Evolutionary conservation across 2,329 filamentous ascomycete species (phyloP), one percentile per base, ranked within the genome.

Genomic region (Pseudogymnoascus verrucosus): DNA sequence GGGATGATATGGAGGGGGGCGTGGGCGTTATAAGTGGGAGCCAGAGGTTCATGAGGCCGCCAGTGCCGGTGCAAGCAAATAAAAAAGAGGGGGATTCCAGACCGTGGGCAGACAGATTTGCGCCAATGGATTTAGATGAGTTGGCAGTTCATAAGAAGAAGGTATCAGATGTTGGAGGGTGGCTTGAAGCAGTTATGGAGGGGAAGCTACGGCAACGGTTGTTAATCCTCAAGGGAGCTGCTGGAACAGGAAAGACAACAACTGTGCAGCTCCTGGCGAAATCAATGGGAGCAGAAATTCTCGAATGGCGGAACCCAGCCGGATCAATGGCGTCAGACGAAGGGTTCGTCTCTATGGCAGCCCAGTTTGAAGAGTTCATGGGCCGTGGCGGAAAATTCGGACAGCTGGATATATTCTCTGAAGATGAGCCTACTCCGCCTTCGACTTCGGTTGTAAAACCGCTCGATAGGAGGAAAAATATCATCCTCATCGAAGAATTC

Each of bases 61-160:
- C 76, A 7, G 68, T 71, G 8, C 71, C 71, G 2, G 67, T 71
- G 19, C 70, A 69, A 14, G 61, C 71, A 10, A 67, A 68, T 6
- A 67, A 68, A 3, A 42, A 70, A 5, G 77, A 80, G 60, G 80
- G 84, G 37, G 88, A 91, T 68, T 76, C 80, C 60, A 83, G 89
- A 62, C 92, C 93, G 2, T 98, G 93, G 93, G 89, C 89, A 14
- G 93, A 97, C 69, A 85, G 87, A 68, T 98, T 91, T 74, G 87
- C 84, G 1, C 93, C 93, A 0, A 71, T 74, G 2, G 89, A 84
- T 68, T 74, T 97, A 11, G 87, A 92, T 14, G 93, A 98, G 76
- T 79, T 99, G 54, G 93, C 89, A 0, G 93, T 99, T 16, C 93
- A 99, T 75, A 97, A 96, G 78, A 95, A 85, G 70, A 99, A 99